Conservation (phyloP, 192 early-diverging fungal species). For the Entomortierella lignicola region DNA sequence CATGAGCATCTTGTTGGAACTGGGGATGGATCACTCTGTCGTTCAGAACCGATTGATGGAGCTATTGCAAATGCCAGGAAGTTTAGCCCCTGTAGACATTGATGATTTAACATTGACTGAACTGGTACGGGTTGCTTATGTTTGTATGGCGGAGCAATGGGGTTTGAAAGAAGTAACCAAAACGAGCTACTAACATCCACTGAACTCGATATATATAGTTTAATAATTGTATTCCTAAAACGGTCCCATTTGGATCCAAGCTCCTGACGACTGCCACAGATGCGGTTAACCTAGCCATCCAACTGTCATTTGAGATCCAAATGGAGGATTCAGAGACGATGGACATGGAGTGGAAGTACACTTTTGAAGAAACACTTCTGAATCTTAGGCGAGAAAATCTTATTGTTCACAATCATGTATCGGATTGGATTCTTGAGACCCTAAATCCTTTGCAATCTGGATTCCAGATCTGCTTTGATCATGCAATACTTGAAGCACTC, state of each 20-base stretch:
- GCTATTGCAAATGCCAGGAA: slow-evolving; percentile 21
- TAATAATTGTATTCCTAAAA: background rate
- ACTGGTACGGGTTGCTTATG: slow-evolving; percentile 9
- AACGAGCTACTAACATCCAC: background rate
- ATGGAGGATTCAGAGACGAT: slow-evolving; percentile 21
- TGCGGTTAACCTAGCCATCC: slow-evolving; percentile 22
- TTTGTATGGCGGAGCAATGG: background rate
- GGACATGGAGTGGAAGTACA: slow-evolving; percentile 17
- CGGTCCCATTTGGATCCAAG: background rate
- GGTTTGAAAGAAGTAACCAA: background rate
- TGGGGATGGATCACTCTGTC: slow-evolving; percentile 31
- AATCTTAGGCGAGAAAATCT: background rate
- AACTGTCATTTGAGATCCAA: slow-evolving; percentile 29
- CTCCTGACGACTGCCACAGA: background rate
- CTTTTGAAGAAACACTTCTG: slow-evolving; percentile 29
- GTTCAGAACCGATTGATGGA: slow-evolving; percentile 38
- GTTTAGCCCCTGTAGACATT: slow-evolving; percentile 12
- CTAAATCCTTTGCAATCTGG: slow-evolving; percentile 12
- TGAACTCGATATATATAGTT: background rate
- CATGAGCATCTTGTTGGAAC: slow-evolving; percentile 8
- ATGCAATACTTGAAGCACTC: slow-evolving; percentile 30
- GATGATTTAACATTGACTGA: slow-evolving; percentile 7
- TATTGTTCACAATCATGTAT: slow-evolving; percentile 25
- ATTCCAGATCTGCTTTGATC: slow-evolving; percentile 44
- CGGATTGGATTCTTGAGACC: slow-evolving; percentile 26